A percentile compares a stretch with the other conserved stretches of the same genome.
Conservation (phyloP, 495 filamentous ascomycete species). For the Penicillium paxilli region DNA sequence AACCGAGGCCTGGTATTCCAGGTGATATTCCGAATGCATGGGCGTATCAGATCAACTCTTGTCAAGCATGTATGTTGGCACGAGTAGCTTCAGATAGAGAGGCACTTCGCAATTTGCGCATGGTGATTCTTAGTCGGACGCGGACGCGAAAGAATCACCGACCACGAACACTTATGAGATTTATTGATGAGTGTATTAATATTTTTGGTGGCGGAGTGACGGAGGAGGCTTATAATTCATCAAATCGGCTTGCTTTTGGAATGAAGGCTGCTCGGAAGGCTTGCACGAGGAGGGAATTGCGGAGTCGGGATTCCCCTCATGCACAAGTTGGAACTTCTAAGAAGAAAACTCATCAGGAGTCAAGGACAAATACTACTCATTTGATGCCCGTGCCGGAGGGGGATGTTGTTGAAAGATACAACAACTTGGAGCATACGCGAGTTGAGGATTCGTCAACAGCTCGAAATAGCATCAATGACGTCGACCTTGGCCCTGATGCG, state of each 20-base stretch:
- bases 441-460: too few relatives aligned
- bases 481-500: not conserved
- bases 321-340: not conserved
- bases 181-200: slow-evolving; percentile 29
- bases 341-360: not conserved
- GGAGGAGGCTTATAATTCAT: slow-evolving; percentile 6
- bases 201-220: slow-evolving; percentile 6
- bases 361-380: too few relatives aligned
- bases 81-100: slow-evolving; percentile 25
- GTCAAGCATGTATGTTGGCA: slow-evolving; percentile 44
- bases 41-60: slow-evolving; percentile 32
- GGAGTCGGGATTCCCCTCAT: not conserved
- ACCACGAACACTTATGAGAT: slow-evolving; percentile 20
- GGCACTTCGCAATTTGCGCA: slow-evolving; percentile 26
- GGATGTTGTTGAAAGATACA: too few relatives aligned
- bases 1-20: not conserved
- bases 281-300: slow-evolving; percentile 15
- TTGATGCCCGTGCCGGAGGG: too few relatives aligned
- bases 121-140: slow-evolving; percentile 32
- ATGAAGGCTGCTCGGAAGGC: slow-evolving; percentile 29
- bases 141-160: slow-evolving; percentile 20
- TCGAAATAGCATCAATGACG: not conserved
- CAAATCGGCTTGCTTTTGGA: slow-evolving; percentile 14
- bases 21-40: slow-evolving; percentile 5
- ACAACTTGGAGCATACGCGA: too few relatives aligned